phyloP scores from a whole-genome alignment of 1,139 yeast species.

The Geotrichum siamense region DNA sequence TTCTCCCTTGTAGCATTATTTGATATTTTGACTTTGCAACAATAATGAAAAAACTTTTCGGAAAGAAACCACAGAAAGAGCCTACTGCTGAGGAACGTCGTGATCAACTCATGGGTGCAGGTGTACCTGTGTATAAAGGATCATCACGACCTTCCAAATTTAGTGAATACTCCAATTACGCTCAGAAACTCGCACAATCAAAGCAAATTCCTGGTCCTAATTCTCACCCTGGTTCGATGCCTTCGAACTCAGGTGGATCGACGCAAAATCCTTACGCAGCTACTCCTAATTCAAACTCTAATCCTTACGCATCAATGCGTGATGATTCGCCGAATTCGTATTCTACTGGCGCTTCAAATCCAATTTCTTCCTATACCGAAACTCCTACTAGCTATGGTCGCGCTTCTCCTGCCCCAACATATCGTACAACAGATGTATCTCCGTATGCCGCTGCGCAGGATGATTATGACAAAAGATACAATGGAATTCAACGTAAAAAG shows the following conservation, averaged over 20 bases:
- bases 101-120: slow-evolving; percentile 28
- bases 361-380: neutral
- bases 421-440: slow-evolving; percentile 17
- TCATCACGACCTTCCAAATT: slow-evolving; percentile 32
- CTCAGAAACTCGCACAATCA: slow-evolving; percentile 24
- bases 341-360: neutral
- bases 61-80: slow-evolving; percentile 34
- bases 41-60: slow-evolving; percentile 34
- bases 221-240: slow-evolving; percentile 19
- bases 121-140: slow-evolving; percentile 24
- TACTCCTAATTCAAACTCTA: slow-evolving; percentile 11
- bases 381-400: slow-evolving; percentile 27
- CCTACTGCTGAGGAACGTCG: slow-evolving; percentile 33
- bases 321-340: neutral
- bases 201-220: slow-evolving; percentile 14
- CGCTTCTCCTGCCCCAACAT: slow-evolving; percentile 18
- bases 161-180: slow-evolving; percentile 32
- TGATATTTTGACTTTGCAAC: no score
- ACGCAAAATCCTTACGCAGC: slow-evolving; percentile 41
- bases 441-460: slow-evolving; percentile 29
- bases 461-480: slow-evolving; percentile 24
- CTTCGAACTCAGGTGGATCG: neutral
- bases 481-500: slow-evolving; percentile 16
- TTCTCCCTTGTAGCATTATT: no score
- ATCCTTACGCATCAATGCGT: slow-evolving; percentile 1